Evolutionary conservation across 2,329 filamentous ascomycete genomes (phyloP), one percentile per base, ranked within the genome.

Genomic region (Aspergillus texensis): DNA sequence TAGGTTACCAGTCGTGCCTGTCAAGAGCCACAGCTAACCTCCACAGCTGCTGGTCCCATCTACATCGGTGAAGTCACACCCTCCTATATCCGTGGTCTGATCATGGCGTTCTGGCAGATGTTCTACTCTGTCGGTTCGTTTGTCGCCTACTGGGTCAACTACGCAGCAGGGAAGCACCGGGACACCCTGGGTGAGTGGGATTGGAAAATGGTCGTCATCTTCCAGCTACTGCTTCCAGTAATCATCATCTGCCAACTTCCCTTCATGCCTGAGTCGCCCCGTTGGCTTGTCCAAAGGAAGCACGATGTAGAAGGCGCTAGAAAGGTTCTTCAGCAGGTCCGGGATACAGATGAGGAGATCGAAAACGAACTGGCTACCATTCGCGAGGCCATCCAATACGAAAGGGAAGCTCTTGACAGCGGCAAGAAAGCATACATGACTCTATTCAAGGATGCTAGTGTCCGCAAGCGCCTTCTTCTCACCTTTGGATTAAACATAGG

Each of bases 151-250:
- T 85, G 82, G 88, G 86, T 91, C 72, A 88, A 88, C 74, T 91
- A 85, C 68, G 88, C 84, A 19, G 86, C 73, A 82, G 83, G 39
- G 81, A 86, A 71, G 30, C 79, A 90, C 75, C 79, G 80, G 50
- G 69, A 78, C 46, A 79, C 68, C 46, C 83, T 91, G 6, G 89
- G 89, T 45, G 81, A 92, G 68, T 91, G 89, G 89, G 88, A 91
- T 75, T 91, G 89, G 89, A 86, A 85, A 70, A 85, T 91, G 80
- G 87, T 91, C 14, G 86, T 91, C 66, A 87, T 92, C 65, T 91
- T 91, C 81, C 89, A 92, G 77, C 81, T 91, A 55, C 75, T 92
- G n/a, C 83, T 91, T 28, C 89, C 89, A 1, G 67, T 84, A 56
- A 70, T 91, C 62, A 89, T 92, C 82, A 89, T 41, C 80, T 91